Evolutionary conservation across 2,329 filamentous ascomycete genomes (phyloP), one percentile per base, ranked within the genome.

Genomic region (Fusarium nodosum): DNA sequence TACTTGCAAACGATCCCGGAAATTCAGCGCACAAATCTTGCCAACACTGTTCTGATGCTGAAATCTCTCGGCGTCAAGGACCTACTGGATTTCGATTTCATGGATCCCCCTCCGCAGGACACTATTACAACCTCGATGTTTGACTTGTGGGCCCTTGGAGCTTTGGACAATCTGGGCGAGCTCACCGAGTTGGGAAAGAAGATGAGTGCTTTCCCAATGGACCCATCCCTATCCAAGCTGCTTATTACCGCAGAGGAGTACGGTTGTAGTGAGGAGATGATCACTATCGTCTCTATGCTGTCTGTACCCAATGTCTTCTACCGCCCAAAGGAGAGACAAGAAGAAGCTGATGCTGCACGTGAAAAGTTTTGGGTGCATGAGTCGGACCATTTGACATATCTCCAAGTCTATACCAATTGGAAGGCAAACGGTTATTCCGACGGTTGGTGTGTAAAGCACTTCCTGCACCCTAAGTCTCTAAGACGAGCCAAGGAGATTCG

Each of bases 341-440:
- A 99, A 77, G 96, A 99, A 82, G 96, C 95, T 8, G 96, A 99
- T 75, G 90, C 94, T 1, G 94, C 96, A 34, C 90, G 95, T 30
- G 96, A 99, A 78, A 98, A 98, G 79, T 99, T 99, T 80, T 98
- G 97, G 82, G 96, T 99, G 10, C 94, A 96, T 30, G 96, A 99
- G 80, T 97, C 94, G 3, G 96, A 99, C 78, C 96, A 99, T 78
- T 84, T 99, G 41, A 99, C 96, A 0, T 92, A 97, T 44, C 88
- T 99, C 5, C 94, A 98, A 76, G 96, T 99, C 1, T 99, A 97
- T 81, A 91, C 91, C 10, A 95, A 97, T 77, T 99, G 96, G 96
- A 93, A 92, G 79, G 86, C 91, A 51, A 97, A 99, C 77, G 93
- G 93, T 3, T 91, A 90, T 79, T 94, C 91, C 3, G 96, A 99